Evolutionary conservation across 1,284 basidiomycete species (phyloP), one percentile per base, ranked within the genome.

Genomic region (Gymnopus androsaceus): DNA sequence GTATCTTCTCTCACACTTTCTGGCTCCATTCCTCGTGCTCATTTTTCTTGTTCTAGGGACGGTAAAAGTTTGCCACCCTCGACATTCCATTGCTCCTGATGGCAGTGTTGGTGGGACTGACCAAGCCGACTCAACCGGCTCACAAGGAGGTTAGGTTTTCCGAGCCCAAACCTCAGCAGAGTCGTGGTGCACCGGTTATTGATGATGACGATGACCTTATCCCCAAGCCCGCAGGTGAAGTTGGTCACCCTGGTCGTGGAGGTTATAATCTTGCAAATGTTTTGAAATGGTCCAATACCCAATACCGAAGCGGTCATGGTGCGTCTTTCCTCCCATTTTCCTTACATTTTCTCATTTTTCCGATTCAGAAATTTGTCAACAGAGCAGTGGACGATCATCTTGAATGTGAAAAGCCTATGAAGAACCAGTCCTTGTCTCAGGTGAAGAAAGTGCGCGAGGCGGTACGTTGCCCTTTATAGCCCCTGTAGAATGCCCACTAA

Each of bases 211-310:
- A 31, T 15, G n/a, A 19, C 3, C 12, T 33, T 7, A 52, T 52
- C 25, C 40, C 51, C 3, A 53, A 53, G n/a, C 51, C 51, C 7
- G 15, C 30, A 15, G 41, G 51, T 31, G 51, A 53, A 15, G 41
- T 33, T 25, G 51, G 51, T 45, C 33, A 41, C 30, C 51, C 41
- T 12, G 42, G 42, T 14, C 40, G 41, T 27, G 40, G 41, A 27
- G 51, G 51, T 7, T 53, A 53, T 27, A 28, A 27, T 7, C 33
- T 53, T 5, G 21, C 15, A 12, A 33, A 23, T 3, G 41, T 46
- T 27, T 23, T 53, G 9, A 9, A 7, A 4, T 53, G 51, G 51
- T 15, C 28, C 14, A 21, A 12, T 5, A 46, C 44, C 23, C 23
- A 46, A 6, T 53, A 45, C n/a, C 27, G 41, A 45, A 14, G 30